Base-by-base conservation (phyloP, 345 rosid species). In the Brassica rapa region DNA sequence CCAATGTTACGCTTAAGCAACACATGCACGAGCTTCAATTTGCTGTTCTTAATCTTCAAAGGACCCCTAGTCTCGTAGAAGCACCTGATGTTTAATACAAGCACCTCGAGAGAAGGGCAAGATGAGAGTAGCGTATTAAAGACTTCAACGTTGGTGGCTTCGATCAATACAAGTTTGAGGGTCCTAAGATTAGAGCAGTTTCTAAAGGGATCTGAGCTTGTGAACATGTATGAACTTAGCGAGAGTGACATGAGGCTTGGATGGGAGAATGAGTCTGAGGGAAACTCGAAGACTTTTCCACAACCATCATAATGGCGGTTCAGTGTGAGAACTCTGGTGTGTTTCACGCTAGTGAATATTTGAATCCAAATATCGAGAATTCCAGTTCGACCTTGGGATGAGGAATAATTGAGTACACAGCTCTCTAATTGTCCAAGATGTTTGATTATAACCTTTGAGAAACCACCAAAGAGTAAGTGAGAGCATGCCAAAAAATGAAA, bases 31-130 rank as follows among this genome's bases (percentile, higher is more conserved):
- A n/a, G 7, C 57, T 51, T 51, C 21, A 51, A 15, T n/a, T 51
- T 51, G 19, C 15, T 51, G 21, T 51, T 51, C 19, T 51, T 8
- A 51, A 51, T 51, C 57, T 51, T 51, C 57, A 51, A 51, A 51
- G 8, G 57, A 51, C 57, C 21, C 57, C 57, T 21, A 14, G 2
- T 51, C 1, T 51, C 5, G 19, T 51, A 1, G 57, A 3, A 1
- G 57, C 57, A 51, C 2, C 2, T n/a, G 57, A 51, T 51, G 21
- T n/a, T 0, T 5, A 51, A 2, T 5, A 51, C 21, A 51, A 51
- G 57, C 57, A 51, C 57, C 57, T 51, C 57, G 21, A 51, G 57
- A 51, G 57, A 51, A 51, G 57, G 57, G 57, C 57, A 51, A 51
- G 19, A 51, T 51, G 21, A n/a, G 7, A 51, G 57, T 5, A 51